phyloP scores from a whole-genome alignment of 202 grass and related monocot species.

The Cymbopogon flexuosus region DNA sequence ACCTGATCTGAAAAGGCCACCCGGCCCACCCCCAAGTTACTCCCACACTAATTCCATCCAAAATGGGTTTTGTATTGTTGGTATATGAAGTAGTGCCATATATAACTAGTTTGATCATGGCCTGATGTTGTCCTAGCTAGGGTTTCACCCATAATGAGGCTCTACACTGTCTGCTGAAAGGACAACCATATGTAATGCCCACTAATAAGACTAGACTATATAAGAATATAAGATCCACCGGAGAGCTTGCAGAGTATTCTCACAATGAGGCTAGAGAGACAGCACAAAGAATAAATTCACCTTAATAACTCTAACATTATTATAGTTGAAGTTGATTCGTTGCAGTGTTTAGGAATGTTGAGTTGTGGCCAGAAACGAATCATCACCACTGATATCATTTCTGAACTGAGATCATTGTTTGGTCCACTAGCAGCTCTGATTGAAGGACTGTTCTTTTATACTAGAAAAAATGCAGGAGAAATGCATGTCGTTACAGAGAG shows the following conservation, averaged over 20 bases:
- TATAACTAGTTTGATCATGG: neutral
- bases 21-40: constrained; percentile 18
- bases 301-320: neutral
- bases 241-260: too few relatives aligned
- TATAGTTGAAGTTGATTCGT: neutral
- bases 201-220: neutral
- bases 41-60: constrained; percentile 7
- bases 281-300: neutral
- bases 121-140: constrained; percentile 20
- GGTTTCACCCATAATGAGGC: neutral
- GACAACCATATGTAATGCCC: constrained; percentile 2
- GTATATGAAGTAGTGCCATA: constrained; percentile 10
- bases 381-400: neutral
- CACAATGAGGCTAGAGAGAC: too few relatives aligned
- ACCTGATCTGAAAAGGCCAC: constrained; percentile 19
- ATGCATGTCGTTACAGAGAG: neutral
- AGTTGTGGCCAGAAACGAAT: neutral
- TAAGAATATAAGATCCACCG: neutral
- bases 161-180: neutral
- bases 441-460: neutral
- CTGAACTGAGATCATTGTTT: neutral
- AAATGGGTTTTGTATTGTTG: constrained; percentile 5
- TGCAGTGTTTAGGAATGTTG: neutral
- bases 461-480: neutral
- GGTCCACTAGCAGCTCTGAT: neutral